A percentile compares a stretch with the other conserved stretches of the same genome.
These are phyloP conservation scores for Nakaseomyces delphensis DNA, from an alignment of 1,139 yeast species.

Conservation along the genomic window DNA sequence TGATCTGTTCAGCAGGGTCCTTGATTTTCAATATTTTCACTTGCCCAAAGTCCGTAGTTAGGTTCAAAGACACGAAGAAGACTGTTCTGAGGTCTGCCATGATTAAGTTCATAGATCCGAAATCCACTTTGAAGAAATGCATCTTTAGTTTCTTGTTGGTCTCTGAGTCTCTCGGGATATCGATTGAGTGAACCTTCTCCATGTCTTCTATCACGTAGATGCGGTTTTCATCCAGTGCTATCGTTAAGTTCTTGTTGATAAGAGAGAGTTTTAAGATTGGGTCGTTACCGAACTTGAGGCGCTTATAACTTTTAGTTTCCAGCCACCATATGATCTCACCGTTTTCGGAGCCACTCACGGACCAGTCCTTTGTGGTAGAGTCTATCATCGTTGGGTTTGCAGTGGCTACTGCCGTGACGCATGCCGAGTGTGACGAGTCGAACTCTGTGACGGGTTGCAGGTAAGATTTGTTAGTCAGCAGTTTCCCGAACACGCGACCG, in stretches of 20 bases:
- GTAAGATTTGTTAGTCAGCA: slow-evolving; percentile 33
- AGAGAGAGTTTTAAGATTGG: slow-evolving; percentile 25
- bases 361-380: slow-evolving; percentile 26
- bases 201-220: slow-evolving; percentile 22
- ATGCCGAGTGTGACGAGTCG: slow-evolving; percentile 27
- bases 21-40: slow-evolving; percentile 25
- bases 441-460: slow-evolving; percentile 34
- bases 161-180: slow-evolving; percentile 13
- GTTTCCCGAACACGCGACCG: slow-evolving; percentile 37
- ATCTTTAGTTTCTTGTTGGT: slow-evolving; percentile 9
- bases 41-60: slow-evolving; percentile 23
- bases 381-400: slow-evolving; percentile 16
- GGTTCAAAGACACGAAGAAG: slow-evolving; percentile 26
- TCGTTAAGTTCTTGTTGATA: slow-evolving; percentile 18
- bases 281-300: slow-evolving; percentile 18
- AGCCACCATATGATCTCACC: slow-evolving; percentile 37
- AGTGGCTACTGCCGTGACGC: slow-evolving; percentile 34
- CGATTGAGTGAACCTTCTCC: slow-evolving; percentile 15
- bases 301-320: slow-evolving; percentile 25
- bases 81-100: slow-evolving; percentile 24
- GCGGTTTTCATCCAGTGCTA: slow-evolving; percentile 23
- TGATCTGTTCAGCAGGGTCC: slow-evolving; percentile 34
- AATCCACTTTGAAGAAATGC: slow-evolving; percentile 40
- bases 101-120: slow-evolving; percentile 38
- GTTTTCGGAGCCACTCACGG: slow-evolving; percentile 37